phyloP scores from a whole-genome alignment of 2,329 filamentous ascomycete species.

The Alternaria atra region DNA sequence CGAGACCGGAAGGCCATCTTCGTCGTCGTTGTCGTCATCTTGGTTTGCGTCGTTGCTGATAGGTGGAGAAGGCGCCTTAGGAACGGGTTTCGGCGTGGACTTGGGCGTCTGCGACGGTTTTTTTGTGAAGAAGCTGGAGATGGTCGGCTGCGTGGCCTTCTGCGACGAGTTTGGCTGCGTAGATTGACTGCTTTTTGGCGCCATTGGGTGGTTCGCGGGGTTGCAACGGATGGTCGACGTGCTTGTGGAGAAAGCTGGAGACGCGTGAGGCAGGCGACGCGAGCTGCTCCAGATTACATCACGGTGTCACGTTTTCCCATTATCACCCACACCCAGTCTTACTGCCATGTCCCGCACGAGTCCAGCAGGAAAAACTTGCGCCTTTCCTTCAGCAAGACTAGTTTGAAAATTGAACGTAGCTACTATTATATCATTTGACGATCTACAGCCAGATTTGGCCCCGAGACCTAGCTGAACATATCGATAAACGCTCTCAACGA shows the following conservation, averaged over 20 bases:
- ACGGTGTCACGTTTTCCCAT: constrained; percentile 33
- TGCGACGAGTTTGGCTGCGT: constrained; percentile 46
- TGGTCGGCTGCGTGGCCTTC: constrained; percentile 77
- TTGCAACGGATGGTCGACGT: constrained; percentile 17
- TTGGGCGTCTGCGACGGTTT: constrained; percentile 51
- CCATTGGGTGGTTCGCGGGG: constrained; percentile 39
- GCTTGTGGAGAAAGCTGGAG: constrained; percentile 15
- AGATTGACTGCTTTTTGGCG: constrained; percentile 47
- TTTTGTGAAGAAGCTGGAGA: constrained; percentile 82
- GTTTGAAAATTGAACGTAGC: neutral
- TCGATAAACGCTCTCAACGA: neutral
- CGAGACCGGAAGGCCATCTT: constrained; percentile 21
- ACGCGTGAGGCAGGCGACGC: constrained; percentile 26
- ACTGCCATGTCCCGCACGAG: neutral
- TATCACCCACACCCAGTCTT: neutral
- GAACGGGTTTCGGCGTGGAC: constrained; percentile 20
- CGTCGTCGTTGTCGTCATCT: constrained; percentile 21
- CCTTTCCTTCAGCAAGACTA: neutral
- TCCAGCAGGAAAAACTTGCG: neutral
- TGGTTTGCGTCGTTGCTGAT: constrained; percentile 15
- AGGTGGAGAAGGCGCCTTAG: constrained; percentile 33
- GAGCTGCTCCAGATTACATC: constrained; percentile 19
- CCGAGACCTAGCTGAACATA: neutral
- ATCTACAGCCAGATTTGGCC: neutral
- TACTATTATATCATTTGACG: neutral